A percentile compares a stretch with the other conserved stretches of the same genome.
phyloP scores from a whole-genome alignment of 257 asterid species.

The Lycium ferocissimum region DNA sequence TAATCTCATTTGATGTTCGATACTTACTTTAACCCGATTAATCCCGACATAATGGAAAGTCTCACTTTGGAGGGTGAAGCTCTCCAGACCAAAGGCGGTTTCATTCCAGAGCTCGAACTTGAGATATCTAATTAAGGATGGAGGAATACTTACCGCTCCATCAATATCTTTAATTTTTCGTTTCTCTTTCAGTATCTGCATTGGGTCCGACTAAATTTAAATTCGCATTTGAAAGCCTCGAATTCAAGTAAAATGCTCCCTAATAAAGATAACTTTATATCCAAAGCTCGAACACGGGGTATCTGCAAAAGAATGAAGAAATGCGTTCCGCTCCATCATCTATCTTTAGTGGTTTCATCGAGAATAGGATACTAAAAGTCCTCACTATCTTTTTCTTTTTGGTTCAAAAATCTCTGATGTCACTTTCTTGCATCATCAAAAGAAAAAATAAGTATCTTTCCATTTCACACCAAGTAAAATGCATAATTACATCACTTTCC shows the following conservation, averaged over 20 bases:
- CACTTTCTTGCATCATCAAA: conserved; percentile 46
- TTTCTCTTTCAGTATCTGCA: background rate
- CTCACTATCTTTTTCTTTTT: background rate
- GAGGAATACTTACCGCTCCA: background rate
- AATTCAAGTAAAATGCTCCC: too few species aligned
- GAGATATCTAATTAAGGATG: too few species aligned
- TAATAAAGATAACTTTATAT: too few species aligned
- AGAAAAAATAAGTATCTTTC: background rate
- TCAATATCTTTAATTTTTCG: background rate
- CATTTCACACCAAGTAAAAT: conserved; percentile 36
- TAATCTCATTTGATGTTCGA: too few species aligned
- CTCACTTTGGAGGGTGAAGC: too few species aligned
- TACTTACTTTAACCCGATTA: too few species aligned
- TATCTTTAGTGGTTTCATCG: background rate
- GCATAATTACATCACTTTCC: conserved; percentile 11
- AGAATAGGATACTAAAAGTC: background rate
- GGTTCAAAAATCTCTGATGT: conserved; percentile 43
- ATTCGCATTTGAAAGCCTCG: too few species aligned
- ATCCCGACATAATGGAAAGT: too few species aligned
- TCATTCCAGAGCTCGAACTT: too few species aligned
- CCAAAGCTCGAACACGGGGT: too few species aligned
- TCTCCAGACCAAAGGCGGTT: too few species aligned
- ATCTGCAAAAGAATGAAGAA: background rate
- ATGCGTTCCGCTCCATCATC: too few species aligned
- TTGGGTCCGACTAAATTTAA: background rate